Base-by-base conservation (phyloP, 495 filamentous ascomycete species). In the Trichoderma orchidacearum region DNA sequence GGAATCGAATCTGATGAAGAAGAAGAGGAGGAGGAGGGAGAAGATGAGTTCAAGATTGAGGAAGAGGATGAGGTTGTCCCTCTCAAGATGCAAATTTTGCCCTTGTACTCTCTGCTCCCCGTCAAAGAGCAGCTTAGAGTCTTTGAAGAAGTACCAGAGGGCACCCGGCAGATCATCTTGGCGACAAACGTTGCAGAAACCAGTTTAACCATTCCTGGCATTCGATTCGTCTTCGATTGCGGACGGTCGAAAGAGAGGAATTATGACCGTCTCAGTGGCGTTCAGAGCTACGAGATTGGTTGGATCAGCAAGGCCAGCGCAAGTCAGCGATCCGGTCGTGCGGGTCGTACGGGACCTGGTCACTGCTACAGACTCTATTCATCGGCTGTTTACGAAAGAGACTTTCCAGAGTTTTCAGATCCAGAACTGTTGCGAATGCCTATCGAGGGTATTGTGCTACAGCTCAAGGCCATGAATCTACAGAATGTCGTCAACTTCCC, bases 251-350 rank as follows among this genome's bases (percentile, higher is more conserved):
- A 99, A 68, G 90, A 96, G 65, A 86, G 90, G 56, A 86, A 83
- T 51, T 97, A 90, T 63, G 85, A 97, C 62, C 73, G 80, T 13
- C 70, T 77, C 21, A 96, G 86, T 9, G 92, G 93, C 9, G 91
- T 99, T 0, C 93, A 97, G 67, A 95, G 84, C 62, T 99, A 96
- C 64, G 87, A 96, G 64, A 79, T 97, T 38, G 85, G 85, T 38
- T 99, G 92, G 90, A 93, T 96, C 60, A 96, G 90, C 74, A 97
- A 99, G 72, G 94, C 94, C 17, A 94, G 89, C 66, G 91, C 94
- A 25, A 85, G 81, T 58, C 94, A 99, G 71, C 80, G 94, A 69
- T 85, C 90, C 52, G 94, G 94, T 68, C 88, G 94, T 75, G 92
- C 94, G 35, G 94, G 94, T 36, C 83, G 94, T 77, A 97, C 90